A percentile compares a stretch with the other conserved stretches of the same genome.
Evolutionary conservation across 352 stramenopile genomes (phyloP).

Genomic region (Pilasporangium apinafurcum): DNA sequence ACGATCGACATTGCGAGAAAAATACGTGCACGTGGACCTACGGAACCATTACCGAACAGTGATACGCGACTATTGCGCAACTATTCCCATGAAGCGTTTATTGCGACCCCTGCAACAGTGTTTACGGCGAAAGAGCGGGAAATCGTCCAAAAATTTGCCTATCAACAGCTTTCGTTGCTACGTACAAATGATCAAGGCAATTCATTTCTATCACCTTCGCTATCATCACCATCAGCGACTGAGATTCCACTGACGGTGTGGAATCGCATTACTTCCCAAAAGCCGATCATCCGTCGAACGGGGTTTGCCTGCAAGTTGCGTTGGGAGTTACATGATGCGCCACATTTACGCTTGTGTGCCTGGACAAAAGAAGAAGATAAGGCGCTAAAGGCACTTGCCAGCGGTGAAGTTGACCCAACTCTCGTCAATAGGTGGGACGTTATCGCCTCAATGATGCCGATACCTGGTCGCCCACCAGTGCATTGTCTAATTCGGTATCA

Average conservation of each 20-base stretch:
- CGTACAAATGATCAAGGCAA: not conserved
- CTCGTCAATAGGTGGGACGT: slow-evolving; percentile 45
- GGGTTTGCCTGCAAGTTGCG: slow-evolving; percentile 70
- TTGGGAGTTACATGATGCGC: slow-evolving; percentile 64
- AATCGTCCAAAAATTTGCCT: slow-evolving; percentile 41
- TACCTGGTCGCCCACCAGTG: slow-evolving; percentile 31
- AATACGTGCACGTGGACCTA: too few species aligned
- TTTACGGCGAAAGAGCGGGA: slow-evolving; percentile 59
- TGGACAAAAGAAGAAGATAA: slow-evolving; percentile 56
- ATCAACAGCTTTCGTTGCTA: slow-evolving; percentile 16
- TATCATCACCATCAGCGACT: not conserved
- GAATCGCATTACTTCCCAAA: slow-evolving; percentile 33
- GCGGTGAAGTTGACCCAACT: slow-evolving; percentile 21
- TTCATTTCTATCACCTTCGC: too few species aligned
- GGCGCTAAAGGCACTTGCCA: slow-evolving; percentile 27
- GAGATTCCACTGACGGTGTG: slow-evolving; percentile 36
- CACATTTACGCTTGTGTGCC: slow-evolving; percentile 32
- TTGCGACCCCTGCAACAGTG: slow-evolving; percentile 29
- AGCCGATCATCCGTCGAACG: slow-evolving; percentile 39
- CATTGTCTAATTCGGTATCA: slow-evolving; percentile 57
- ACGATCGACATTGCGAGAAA: too few species aligned
- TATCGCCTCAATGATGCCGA: slow-evolving; percentile 41
- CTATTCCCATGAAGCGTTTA: slow-evolving; percentile 56
- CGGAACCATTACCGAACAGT: slow-evolving; percentile 37
- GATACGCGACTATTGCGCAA: slow-evolving; percentile 44